Evolutionary conservation across 352 stramenopile species (phyloP), one percentile per base, ranked within the genome.

Genomic region (Phytophthora litchii): DNA sequence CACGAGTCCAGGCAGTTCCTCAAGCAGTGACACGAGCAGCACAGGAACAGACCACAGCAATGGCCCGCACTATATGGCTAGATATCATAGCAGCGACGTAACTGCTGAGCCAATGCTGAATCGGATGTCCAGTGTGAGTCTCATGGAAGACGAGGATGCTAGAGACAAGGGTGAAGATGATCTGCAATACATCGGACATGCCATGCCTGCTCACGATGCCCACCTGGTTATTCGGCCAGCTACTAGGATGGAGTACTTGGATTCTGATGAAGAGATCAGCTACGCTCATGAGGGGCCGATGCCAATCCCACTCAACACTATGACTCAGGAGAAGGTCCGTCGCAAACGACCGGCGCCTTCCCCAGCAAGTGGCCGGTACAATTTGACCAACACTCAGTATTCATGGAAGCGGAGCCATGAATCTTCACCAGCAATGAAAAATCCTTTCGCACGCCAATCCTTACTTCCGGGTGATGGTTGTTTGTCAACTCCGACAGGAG

Each of bases 51-150:
- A 81, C 52, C 59, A 50, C 14, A 71, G 50, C 34, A 54, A 54
- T 34, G 55, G 61, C 0, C 38, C 43, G 1, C 43, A 51, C 36
- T 53, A 35, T 31, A 43, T 57, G 17, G 32, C 37, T 4, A 54
- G 34, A 19, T 31, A 54, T n/a, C 43, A 51, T 11, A 45, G 27
- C 32, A 62, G 8, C 14, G 44, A 73, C 27, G 50, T 62, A n/a
- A 64, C 40, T 3, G 19, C 58, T 7, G 58, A 67, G 38, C 66
- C 68, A 4, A 69, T 76, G 60, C 27, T 83, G 25, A 66, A 59
- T 36, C 53, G 58, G 25, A 80, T 86, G 73, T 86, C 76, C 54
- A 83, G 65, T 52, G 73, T 81, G 12, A 74, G 64, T 41, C 71
- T 86, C 27, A 41, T 78, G n/a, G 73, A 78, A 41, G 36, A 32